Conservation (phyloP, 1,139 yeast genomes). For the Yamadazyma pseudoaaseri region DNA sequence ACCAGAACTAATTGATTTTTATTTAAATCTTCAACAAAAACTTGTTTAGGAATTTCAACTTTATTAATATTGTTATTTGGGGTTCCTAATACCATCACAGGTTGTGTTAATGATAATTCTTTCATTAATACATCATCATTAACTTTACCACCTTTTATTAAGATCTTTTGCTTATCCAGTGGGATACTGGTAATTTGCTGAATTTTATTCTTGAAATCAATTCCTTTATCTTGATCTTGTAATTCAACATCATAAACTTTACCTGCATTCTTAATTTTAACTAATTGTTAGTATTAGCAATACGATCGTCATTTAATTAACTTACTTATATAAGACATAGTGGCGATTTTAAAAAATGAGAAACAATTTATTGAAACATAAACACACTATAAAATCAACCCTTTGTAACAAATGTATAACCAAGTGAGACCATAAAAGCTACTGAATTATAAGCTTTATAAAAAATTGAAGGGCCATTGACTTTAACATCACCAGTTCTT, state of each 20-base stretch:
- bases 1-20: conserved; percentile 39
- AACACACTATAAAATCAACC: conserved; percentile 1
- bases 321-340: conserved; percentile 11
- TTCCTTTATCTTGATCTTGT: conserved; percentile 55
- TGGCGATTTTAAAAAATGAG: conserved; percentile 3
- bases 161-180: conserved; percentile 81
- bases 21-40: conserved; percentile 71
- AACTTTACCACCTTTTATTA: conserved; percentile 87
- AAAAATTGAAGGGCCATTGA: conserved; percentile 33
- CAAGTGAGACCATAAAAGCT: conserved; percentile 16
- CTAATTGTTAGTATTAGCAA: conserved; percentile 9
- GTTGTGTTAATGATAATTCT: conserved; percentile 56
- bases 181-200: conserved; percentile 79
- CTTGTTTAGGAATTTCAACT: conserved; percentile 54
- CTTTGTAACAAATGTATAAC: conserved; percentile 12
- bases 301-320: not conserved
- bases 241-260: conserved; percentile 72
- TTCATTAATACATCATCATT: conserved; percentile 55
- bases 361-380: not conserved
- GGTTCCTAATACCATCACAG: conserved; percentile 89
- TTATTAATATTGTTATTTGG: conserved; percentile 69
- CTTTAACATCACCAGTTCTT: conserved; percentile 33
- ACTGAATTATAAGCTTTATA: conserved; percentile 34
- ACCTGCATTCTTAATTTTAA: conserved; percentile 75
- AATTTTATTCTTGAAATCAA: conserved; percentile 69